Percentiles rank a stretch among this genome's conserved stretches.
Evolutionary conservation across 75 land plant genomes (phyloP).

Genomic region (Pinus taeda): DNA sequence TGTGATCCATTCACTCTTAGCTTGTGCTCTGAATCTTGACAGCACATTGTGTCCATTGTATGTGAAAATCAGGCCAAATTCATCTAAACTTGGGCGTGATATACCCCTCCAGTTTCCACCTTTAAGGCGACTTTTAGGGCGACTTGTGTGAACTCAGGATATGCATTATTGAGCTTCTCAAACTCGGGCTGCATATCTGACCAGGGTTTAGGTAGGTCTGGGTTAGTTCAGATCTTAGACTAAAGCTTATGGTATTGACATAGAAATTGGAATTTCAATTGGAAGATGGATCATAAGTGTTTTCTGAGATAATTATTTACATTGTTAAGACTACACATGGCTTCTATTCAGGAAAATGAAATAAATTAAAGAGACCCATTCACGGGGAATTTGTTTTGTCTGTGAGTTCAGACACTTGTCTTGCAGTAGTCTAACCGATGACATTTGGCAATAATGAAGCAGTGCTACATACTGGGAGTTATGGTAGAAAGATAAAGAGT

Average conservation of each 20-base stretch:
- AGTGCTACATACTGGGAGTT: background rate
- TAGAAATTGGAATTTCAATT: background rate
- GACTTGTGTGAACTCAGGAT: background rate
- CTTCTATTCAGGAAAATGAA: background rate
- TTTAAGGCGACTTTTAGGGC: too few species aligned
- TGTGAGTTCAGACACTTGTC: background rate
- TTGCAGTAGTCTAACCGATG: background rate
- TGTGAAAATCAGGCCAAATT: background rate
- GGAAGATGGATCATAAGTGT: background rate
- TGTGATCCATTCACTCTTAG: background rate
- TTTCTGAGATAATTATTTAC: background rate
- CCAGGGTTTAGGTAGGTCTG: too few species aligned
- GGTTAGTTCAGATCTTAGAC: background rate
- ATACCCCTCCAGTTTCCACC: background rate
- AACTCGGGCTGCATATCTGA: background rate
- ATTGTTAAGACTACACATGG: background rate
- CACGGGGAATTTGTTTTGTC: too few species aligned
- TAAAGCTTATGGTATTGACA: background rate
- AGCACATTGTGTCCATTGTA: background rate
- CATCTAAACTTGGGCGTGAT: background rate
- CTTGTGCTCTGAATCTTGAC: background rate
- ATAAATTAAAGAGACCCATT: background rate
- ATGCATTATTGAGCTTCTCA: background rate
- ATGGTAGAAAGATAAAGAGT: background rate
- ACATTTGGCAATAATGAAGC: background rate